Conservation (phyloP, 805 yeast genomes). For the Tetrapisispora fleetii region DNA sequence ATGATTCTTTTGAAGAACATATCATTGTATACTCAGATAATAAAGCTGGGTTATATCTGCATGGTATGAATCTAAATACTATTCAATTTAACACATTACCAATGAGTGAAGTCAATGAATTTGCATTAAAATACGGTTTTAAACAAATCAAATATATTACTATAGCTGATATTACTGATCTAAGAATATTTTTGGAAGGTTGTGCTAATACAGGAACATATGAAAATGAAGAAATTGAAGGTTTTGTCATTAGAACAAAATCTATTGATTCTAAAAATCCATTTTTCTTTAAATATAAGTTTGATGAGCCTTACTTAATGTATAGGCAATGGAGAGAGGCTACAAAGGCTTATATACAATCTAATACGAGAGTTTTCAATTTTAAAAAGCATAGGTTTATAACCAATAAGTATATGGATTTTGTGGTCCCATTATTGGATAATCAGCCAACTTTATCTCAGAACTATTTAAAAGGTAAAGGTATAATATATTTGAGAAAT, state of each 20-base stretch:
- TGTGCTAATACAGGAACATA: slow-evolving; percentile 61
- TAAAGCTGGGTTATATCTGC: slow-evolving; percentile 74
- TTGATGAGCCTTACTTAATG: slow-evolving; percentile 88
- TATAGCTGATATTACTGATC: slow-evolving; percentile 31
- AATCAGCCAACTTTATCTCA: slow-evolving; percentile 37
- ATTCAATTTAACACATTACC: slow-evolving; percentile 55
- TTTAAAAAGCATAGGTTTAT: slow-evolving; percentile 47
- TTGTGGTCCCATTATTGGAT: slow-evolving; percentile 47
- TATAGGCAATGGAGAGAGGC: slow-evolving; percentile 87
- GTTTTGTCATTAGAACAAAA: slow-evolving; percentile 78
- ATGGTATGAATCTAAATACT: slow-evolving; percentile 72
- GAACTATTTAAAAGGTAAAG: slow-evolving; percentile 46
- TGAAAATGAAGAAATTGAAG: slow-evolving; percentile 71
- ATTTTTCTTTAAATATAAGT: slow-evolving; percentile 85
- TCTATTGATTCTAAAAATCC: slow-evolving; percentile 27
- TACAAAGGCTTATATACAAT: slow-evolving; percentile 46
- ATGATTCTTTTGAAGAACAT: slow-evolving; percentile 90
- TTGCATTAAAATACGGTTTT: slow-evolving; percentile 67
- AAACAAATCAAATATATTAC: slow-evolving; percentile 41
- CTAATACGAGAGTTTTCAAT: slow-evolving; percentile 29
- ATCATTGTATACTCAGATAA: slow-evolving; percentile 62
- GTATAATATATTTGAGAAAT: slow-evolving; percentile 66
- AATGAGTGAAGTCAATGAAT: slow-evolving; percentile 45
- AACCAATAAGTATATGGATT: slow-evolving; percentile 59
- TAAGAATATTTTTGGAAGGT: slow-evolving; percentile 44